Evolutionary conservation across 1,284 basidiomycete species (phyloP).

Genomic region (Malassezia nana): DNA sequence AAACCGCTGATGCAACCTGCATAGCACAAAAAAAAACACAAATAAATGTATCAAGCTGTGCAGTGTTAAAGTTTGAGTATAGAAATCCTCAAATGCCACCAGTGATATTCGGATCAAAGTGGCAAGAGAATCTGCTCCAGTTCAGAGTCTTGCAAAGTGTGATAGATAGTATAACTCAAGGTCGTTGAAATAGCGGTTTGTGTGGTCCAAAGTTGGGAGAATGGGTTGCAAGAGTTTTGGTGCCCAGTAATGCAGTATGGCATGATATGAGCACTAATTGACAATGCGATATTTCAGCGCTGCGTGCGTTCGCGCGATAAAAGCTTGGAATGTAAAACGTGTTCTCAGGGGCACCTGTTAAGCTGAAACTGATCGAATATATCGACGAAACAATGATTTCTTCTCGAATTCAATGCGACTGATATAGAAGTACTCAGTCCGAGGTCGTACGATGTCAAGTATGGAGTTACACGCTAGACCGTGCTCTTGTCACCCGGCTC

Average conservation of each 20-base stretch:
- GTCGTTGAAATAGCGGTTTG: neutral
- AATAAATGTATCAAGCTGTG: neutral
- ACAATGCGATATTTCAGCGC: neutral
- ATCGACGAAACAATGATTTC: neutral
- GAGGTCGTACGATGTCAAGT: neutral
- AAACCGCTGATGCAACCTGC: neutral
- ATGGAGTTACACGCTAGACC: neutral
- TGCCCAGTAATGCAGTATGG: neutral
- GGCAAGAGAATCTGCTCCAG: constrained; percentile 1
- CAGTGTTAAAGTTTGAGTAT: neutral
- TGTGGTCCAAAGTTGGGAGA: neutral
- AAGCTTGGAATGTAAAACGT: neutral
- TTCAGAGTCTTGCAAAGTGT: constrained; percentile 11
- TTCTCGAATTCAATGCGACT: neutral
- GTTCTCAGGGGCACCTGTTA: neutral
- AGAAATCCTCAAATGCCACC: too few relatives aligned
- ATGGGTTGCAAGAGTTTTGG: neutral
- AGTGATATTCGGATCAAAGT: constrained; percentile 10
- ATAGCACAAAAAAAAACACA: neutral
- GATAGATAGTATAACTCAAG: neutral
- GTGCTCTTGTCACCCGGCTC: neutral
- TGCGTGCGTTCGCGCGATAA: neutral
- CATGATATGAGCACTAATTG: neutral
- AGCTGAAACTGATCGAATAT: neutral
- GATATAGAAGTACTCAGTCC: neutral